Evolutionary conservation across 1,284 basidiomycete genomes (phyloP), one percentile per base, ranked within the genome.

Genomic region (Malassezia sp.): DNA sequence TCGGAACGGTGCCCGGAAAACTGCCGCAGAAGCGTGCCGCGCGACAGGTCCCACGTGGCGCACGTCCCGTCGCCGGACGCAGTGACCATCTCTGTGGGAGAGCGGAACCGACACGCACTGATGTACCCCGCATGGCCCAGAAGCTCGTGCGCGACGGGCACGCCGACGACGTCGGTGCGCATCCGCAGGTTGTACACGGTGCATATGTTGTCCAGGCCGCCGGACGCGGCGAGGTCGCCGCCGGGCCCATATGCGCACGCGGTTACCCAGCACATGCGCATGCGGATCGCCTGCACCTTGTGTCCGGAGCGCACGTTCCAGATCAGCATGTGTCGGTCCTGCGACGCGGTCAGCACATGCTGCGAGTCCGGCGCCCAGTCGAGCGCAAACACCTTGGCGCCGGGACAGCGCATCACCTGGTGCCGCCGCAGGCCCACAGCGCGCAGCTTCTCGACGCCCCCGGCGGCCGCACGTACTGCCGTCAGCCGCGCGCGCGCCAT

Each of bases 291-390:
- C 71, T 97, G 90, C 47, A 97, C 91, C 76, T 97, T 97, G 79
- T 97, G 96, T 53, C 89, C 93, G 8, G 91, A 95, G 74, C 96
- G 96, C 33, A 93, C 91, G 72, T 99, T 91, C 91, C 91, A 99
- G 41, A 99, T 88, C 71, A 99, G 96, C 49, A 99, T 79, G 74
- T 97, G 96, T 53, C 93, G 93, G 70, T 99, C 91, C 71, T 99
- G 91, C 4, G 91, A 96, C 20, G 93, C 91, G 10, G 91, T 96
- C 33, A 99, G 91, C 54, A 97, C 80, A 75, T 97, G 93, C 63
- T 89, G 79, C 68, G 87, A 81, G 76, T 97, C 93, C 48, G 82
- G 82, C 15, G 91, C 84, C 93, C 93, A 99, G 72, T 96, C 91
- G 83, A 97, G 91, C 38, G 93, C 90, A 72, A 96, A 96, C 70